A percentile compares a stretch with the other conserved stretches of the same genome.
Conservation (phyloP, 495 filamentous ascomycete species). For the Hypoxylon lienhwacheense region DNA sequence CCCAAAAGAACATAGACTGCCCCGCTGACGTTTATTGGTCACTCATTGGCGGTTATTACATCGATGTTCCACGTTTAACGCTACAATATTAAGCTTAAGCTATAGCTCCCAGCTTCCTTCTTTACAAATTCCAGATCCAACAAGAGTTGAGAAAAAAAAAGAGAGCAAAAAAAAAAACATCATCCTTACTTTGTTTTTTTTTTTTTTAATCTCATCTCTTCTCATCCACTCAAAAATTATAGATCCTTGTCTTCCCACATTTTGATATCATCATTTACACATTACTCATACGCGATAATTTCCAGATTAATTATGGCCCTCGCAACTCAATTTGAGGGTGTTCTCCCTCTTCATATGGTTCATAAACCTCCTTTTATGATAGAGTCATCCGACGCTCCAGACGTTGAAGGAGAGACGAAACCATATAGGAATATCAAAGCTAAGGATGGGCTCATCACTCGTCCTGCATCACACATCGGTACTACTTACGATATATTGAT, state of each 20-base stretch:
- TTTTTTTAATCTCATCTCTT: constrained; percentile 2
- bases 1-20: too few species aligned
- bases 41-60: constrained; percentile 20
- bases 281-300: not conserved
- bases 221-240: too few species aligned
- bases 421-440: constrained; percentile 60
- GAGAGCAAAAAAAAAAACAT: too few species aligned
- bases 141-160: too few species aligned
- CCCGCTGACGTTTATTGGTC: constrained; percentile 31
- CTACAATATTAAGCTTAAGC: constrained; percentile 14
- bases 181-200: too few species aligned
- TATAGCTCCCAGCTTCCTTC: not conserved
- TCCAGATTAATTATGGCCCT: constrained; percentile 33
- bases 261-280: constrained; percentile 5
- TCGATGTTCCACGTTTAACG: constrained; percentile 11
- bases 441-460: constrained; percentile 54
- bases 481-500: constrained; percentile 64
- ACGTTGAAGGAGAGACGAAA: constrained; percentile 63
- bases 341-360: constrained; percentile 48
- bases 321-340: constrained; percentile 38
- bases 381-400: constrained; percentile 51
- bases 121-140: not conserved
- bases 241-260: constrained; percentile 10
- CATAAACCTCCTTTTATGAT: constrained; percentile 58
- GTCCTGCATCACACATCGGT: constrained; percentile 53